Evolutionary conservation across 345 rosid genomes (phyloP), one percentile per base, ranked within the genome.

Genomic region (Rubroshorea leprosula): DNA sequence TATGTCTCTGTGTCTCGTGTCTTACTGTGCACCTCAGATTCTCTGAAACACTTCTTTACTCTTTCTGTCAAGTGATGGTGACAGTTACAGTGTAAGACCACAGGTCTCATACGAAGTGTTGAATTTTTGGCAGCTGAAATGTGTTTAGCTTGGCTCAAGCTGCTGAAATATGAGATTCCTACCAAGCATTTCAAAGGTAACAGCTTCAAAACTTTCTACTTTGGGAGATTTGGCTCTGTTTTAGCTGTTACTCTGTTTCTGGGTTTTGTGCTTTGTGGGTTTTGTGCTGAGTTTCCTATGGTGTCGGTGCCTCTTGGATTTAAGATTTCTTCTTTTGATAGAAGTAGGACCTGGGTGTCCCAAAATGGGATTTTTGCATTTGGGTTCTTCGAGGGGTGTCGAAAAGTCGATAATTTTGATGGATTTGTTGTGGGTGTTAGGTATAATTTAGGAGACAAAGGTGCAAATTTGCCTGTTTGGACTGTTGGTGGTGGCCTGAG

Each of bases 331-430:
- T 76, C 72, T 55, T 45, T 63, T 58, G 67, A 69, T 62, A 76
- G 46, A 68, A 66, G 58, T 51, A 66, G 49, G 60, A 64, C 64
- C 43, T 63, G 71, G 72, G 66, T 72, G 24, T 72, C 80, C 35
- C 61, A 69, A 59, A 76, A 72, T 66, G 74, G 72, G 60, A 41
- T 65, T 44, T 72, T 68, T 66, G 72, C 72, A 58, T 76, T 76
- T 59, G 76, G 74, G 50, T 76, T 68, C 51, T 66, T 69, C 31
- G 65, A 65, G 57, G 29, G 29, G 59, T 54, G 27, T 55, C 44
- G 54, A 51, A 56, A 51, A 51, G 63, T 39, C 50, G 65, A 55
- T 58, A 60, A 52, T 52, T 16, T 61, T 29, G 78, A 72, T 51
- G 69, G 74, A 7, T 68, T 62, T 23, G 52, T 23, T 54, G 69